These are phyloP conservation scores for Immersiporthe knoxdaviesiana DNA, from an alignment of 2,329 filamentous ascomycete genomes.

Conservation along the genomic window DNA sequence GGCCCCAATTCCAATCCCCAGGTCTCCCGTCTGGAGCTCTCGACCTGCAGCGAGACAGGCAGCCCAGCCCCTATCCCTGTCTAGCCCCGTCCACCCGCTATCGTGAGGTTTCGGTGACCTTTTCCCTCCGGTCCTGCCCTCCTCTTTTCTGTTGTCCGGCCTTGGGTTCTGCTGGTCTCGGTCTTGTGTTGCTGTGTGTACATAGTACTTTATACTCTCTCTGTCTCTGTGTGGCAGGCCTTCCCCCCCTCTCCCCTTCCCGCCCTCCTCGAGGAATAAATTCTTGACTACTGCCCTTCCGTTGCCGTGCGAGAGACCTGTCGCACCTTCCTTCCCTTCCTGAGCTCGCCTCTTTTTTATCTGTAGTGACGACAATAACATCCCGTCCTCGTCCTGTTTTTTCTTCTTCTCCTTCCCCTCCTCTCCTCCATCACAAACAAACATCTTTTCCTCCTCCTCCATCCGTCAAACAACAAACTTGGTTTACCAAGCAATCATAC, in stretches of 20 bases:
- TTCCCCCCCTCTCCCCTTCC: too few species aligned
- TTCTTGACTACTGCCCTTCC: slow-evolving; percentile 10
- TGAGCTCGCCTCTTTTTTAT: background rate
- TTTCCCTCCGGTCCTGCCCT: slow-evolving; percentile 9
- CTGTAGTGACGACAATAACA: background rate
- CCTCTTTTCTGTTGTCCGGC: slow-evolving; percentile 4
- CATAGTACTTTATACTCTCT: too few species aligned
- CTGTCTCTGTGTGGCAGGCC: background rate
- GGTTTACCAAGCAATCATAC: slow-evolving; percentile 2
- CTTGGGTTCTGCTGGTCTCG: slow-evolving; percentile 4
- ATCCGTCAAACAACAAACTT: slow-evolving; percentile 13
- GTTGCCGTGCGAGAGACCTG: background rate
- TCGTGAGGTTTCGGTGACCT: slow-evolving; percentile 16
- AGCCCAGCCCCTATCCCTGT: slow-evolving; percentile 9
- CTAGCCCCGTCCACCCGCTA: slow-evolving; percentile 4
- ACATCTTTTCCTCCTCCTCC: background rate
- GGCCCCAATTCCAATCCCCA: slow-evolving; percentile 5
- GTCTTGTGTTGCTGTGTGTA: slow-evolving; percentile 4
- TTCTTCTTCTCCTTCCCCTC: background rate
- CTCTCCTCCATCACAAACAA: background rate
- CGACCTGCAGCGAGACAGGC: background rate
- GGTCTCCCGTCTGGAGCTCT: slow-evolving; percentile 6
- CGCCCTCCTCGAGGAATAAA: slow-evolving; percentile 4
- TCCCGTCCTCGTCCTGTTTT: background rate
- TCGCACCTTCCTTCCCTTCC: slow-evolving; percentile 25